Evolutionary conservation across 2,329 filamentous ascomycete genomes (phyloP), one percentile per base, ranked within the genome.

Genomic region (Claviceps maximensis): DNA sequence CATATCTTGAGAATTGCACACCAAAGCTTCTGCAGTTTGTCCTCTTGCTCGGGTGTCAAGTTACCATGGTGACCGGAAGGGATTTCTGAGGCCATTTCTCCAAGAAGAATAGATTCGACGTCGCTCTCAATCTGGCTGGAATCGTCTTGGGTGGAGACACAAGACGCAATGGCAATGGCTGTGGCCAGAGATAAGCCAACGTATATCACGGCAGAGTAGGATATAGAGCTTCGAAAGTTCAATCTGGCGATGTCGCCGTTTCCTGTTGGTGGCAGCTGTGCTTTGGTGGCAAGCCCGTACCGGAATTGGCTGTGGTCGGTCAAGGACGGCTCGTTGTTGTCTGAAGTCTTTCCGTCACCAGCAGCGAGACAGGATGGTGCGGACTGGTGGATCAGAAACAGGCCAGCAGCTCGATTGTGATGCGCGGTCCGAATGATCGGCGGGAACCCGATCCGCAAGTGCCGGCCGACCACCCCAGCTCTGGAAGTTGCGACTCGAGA

Each of bases 21-120:
- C 93, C 93, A 98, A 59, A 97, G 78, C 67, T 94, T 86, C 62
- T 85, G 86, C 54, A 98, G 74, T 71, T 94, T 96, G 58, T 80
- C 79, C 62, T 95, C 88, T 71, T 98, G 83, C 57, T 96, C 90
- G 3, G 82, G 69, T n/a, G 90, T 96, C 54, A 98, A 76, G 60
- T 87, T 95, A 55, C 88, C 89, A 52, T 89, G 80, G 56, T 89
- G 83, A 51, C 93, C 93, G 40, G 84, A 79, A 46, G 77, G 77
- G 23, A 64, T 56, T 60, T 75, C 68, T 25, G 62, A 47, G 44
- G 72, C 61, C 74, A 76, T 76, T 33, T 42, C 57, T 55, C 59
- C 56, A 17, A 60, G 17, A 23, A 17, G 10, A 12, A 36, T 7
- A 23, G n/a, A 25, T 23, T 45, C 45, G n/a, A 49, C 10, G 36